Evolutionary conservation across 345 rosid species (phyloP).

Genomic region (Diplotaxis tenuifolia): DNA sequence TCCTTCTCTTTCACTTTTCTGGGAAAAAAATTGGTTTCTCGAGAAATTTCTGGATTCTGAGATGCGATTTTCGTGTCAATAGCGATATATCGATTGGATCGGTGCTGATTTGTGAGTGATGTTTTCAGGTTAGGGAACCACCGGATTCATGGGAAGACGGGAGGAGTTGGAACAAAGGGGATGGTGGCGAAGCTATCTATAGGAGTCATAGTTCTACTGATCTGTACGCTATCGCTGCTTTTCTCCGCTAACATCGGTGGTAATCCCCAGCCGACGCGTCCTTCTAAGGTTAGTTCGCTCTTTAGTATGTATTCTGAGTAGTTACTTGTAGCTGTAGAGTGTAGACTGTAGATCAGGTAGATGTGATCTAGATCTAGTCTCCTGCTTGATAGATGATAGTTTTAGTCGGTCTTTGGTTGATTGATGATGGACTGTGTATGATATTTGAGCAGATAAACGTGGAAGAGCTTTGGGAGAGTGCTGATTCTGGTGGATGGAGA

Average conservation of each 20-base stretch:
- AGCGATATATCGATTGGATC: slow-evolving; percentile 23
- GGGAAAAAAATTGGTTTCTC: neutral
- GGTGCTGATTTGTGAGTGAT: slow-evolving; percentile 27
- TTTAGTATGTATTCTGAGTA: neutral
- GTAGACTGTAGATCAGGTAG: slow-evolving; percentile 18
- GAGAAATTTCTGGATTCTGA: neutral
- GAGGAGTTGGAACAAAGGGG: slow-evolving; percentile 58
- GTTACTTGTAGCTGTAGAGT: slow-evolving; percentile 16
- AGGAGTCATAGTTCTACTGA: slow-evolving; percentile 61
- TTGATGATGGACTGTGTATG: slow-evolving; percentile 10
- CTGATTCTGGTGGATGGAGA: slow-evolving; percentile 82
- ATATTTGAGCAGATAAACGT: slow-evolving; percentile 55
- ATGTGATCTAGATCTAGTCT: slow-evolving; percentile 5
- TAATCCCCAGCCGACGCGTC: slow-evolving; percentile 41
- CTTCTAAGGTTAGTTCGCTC: slow-evolving; percentile 51
- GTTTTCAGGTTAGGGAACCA: slow-evolving; percentile 63
- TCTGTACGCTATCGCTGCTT: slow-evolving; percentile 71
- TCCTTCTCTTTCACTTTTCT: slow-evolving; percentile 3
- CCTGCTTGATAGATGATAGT: neutral
- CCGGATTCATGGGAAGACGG: slow-evolving; percentile 66
- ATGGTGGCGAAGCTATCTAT: slow-evolving; percentile 57
- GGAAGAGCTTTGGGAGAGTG: slow-evolving; percentile 87
- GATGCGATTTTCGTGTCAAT: slow-evolving; percentile 3
- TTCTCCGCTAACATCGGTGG: slow-evolving; percentile 52
- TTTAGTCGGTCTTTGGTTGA: neutral